phyloP scores from a whole-genome alignment of 1,284 basidiomycete genomes.

The Apiotrichum sp. region DNA sequence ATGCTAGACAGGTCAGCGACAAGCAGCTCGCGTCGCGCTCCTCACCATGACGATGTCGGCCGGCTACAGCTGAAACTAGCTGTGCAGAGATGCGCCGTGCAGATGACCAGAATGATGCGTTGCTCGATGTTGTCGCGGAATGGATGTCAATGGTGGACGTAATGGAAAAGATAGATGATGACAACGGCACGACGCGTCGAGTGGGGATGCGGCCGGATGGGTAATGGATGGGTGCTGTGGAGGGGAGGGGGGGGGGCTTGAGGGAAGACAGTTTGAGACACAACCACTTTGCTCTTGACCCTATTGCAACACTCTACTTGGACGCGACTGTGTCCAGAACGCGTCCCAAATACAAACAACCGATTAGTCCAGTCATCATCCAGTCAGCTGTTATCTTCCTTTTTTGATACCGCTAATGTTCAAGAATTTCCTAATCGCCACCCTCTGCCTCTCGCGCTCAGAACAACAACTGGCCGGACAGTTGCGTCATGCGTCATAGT shows the following conservation, averaged over 20 bases:
- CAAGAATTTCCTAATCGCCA: too few relatives aligned
- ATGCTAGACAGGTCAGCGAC: conserved; percentile 51
- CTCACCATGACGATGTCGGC: conserved; percentile 23
- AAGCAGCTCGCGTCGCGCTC: neutral
- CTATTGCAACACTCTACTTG: too few relatives aligned
- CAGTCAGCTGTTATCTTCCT: neutral
- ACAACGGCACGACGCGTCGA: too few relatives aligned
- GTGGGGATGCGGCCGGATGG: too few relatives aligned
- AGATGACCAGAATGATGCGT: neutral
- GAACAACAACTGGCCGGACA: too few relatives aligned
- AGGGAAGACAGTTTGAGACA: too few relatives aligned
- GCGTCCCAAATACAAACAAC: neutral
- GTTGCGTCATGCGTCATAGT: too few relatives aligned
- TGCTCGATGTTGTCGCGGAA: neutral
- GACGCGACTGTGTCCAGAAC: neutral
- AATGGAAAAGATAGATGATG: neutral
- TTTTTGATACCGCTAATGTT: too few relatives aligned
- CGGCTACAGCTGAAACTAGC: neutral
- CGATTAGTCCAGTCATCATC: neutral
- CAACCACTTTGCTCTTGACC: too few relatives aligned
- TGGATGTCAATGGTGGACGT: neutral
- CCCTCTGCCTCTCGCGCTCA: too few relatives aligned
- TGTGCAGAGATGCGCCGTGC: neutral
- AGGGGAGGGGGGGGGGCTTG: too few relatives aligned
- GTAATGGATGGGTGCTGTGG: too few relatives aligned